Evolutionary conservation across 2,329 filamentous ascomycete species (phyloP).

Genomic region (Aspergillus ochraceoroseus): DNA sequence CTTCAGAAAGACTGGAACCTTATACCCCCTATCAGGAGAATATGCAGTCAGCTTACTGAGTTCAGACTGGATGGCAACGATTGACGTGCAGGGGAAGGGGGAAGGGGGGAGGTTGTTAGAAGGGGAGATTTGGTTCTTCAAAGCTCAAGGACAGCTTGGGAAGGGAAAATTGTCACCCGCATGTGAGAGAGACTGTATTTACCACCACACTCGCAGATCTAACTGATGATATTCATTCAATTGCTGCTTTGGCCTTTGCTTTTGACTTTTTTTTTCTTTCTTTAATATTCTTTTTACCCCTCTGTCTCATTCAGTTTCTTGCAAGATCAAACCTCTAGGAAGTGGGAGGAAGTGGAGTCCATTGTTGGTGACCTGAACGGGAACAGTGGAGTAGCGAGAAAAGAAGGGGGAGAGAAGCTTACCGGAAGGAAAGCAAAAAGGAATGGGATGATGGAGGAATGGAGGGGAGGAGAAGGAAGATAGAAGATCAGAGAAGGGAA

Average conservation of each 20-base stretch:
- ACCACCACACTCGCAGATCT: too few relatives aligned
- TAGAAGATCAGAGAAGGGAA: conserved; percentile 5
- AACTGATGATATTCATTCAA: too few relatives aligned
- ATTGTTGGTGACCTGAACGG: conserved; percentile 25
- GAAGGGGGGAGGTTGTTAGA: too few relatives aligned
- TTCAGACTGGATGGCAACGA: conserved; percentile 2
- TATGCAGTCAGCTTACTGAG: conserved; percentile 1
- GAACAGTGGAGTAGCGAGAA: conserved; percentile 29
- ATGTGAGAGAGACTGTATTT: too few relatives aligned
- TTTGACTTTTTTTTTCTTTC: too few relatives aligned
- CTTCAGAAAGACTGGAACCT: conserved; percentile 9
- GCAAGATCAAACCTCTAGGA: conserved; percentile 18
- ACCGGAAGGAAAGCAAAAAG: conserved; percentile 13
- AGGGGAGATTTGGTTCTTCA: too few relatives aligned
- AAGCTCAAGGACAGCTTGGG: too few relatives aligned
- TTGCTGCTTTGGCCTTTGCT: too few relatives aligned
- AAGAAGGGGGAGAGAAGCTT: conserved; percentile 17
- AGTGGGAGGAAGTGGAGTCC: conserved; percentile 28
- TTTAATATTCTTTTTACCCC: too few relatives aligned
- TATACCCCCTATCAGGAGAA: conserved; percentile 6
- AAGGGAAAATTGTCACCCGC: too few relatives aligned
- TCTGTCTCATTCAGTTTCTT: conserved; percentile 3
- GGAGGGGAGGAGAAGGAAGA: conserved; percentile 5
- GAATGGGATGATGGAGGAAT: too few relatives aligned
- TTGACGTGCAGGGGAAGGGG: too few relatives aligned